phyloP scores from a whole-genome alignment of 495 filamentous ascomycete genomes.

The Hypoxylon perforatum region DNA sequence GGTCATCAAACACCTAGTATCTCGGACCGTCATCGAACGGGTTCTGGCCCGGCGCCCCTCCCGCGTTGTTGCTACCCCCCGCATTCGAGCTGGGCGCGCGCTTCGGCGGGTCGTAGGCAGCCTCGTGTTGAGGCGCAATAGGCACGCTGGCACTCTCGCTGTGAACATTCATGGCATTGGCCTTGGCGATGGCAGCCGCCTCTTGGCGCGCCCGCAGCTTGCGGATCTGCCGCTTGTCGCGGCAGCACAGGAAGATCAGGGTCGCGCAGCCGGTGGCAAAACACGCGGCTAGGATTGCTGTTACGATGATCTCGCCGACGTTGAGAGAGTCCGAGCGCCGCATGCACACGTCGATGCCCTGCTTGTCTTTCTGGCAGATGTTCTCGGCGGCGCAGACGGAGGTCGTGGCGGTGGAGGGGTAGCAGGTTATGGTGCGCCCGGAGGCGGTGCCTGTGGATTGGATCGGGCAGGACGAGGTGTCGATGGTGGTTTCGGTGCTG shows the following conservation, averaged over 20 bases:
- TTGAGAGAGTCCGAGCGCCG: slow-evolving; percentile 48
- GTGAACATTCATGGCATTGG: slow-evolving; percentile 47
- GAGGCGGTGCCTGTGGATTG: slow-evolving; percentile 48
- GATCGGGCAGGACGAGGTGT: slow-evolving; percentile 50
- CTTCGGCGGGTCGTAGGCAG: not conserved
- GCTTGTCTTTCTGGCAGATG: slow-evolving; percentile 52
- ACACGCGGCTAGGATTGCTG: slow-evolving; percentile 52
- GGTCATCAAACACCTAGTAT: slow-evolving; percentile 8
- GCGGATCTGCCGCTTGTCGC: slow-evolving; percentile 48
- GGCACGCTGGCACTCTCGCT: slow-evolving; percentile 18
- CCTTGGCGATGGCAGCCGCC: slow-evolving; percentile 51
- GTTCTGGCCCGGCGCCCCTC: slow-evolving; percentile 6
- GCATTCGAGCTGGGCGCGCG: slow-evolving; percentile 5
- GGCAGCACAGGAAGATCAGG: slow-evolving; percentile 56
- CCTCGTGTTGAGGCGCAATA: not conserved
- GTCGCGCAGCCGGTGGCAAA: slow-evolving; percentile 43
- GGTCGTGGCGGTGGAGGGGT: slow-evolving; percentile 43
- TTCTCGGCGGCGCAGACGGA: slow-evolving; percentile 56
- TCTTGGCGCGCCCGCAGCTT: slow-evolving; percentile 46
- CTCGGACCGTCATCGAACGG: slow-evolving; percentile 23
- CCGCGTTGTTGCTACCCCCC: no score
- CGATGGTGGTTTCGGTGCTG: slow-evolving; percentile 48
- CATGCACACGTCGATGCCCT: slow-evolving; percentile 56
- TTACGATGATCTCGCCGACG: slow-evolving; percentile 53
- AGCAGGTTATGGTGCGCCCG: slow-evolving; percentile 51